Evolutionary conservation across 2,329 filamentous ascomycete genomes (phyloP).

Genomic region (Thielaviopsis cerberus): DNA sequence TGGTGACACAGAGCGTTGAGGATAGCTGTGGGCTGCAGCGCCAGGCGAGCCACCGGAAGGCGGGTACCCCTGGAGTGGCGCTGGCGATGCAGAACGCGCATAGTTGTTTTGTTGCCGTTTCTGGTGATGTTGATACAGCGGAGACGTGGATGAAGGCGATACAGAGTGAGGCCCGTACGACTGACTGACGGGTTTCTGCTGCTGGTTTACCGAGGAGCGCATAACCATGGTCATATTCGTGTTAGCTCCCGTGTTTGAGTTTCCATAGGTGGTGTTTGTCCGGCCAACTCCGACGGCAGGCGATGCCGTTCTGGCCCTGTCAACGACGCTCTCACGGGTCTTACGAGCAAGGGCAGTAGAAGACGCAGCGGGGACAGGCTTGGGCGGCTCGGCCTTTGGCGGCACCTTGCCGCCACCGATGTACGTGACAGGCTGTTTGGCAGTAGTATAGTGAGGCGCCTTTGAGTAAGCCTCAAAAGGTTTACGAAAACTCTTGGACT

Average conservation of each 20-base stretch:
- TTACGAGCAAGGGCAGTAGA: slow-evolving; percentile 6
- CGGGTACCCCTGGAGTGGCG: slow-evolving; percentile 1
- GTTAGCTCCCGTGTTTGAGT: not conserved
- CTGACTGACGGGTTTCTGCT: not conserved
- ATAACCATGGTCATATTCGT: slow-evolving; percentile 4
- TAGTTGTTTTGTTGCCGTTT: not conserved
- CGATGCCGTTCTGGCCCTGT: slow-evolving; percentile 3
- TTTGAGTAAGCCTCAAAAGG: slow-evolving; percentile 50
- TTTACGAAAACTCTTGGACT: slow-evolving; percentile 45
- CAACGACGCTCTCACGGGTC: slow-evolving; percentile 4
- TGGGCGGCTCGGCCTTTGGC: slow-evolving; percentile 15
- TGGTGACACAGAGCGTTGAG: slow-evolving; percentile 15
- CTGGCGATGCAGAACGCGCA: slow-evolving; percentile 4
- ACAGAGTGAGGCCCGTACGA: slow-evolving; percentile 9
- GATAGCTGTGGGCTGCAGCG: not conserved
- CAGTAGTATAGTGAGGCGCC: slow-evolving; percentile 46
- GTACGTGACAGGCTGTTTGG: slow-evolving; percentile 41
- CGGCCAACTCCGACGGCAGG: slow-evolving; percentile 2
- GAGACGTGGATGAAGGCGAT: slow-evolving; percentile 8
- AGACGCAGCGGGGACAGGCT: not conserved
- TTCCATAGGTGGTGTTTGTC: slow-evolving; percentile 8
- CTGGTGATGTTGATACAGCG: not conserved
- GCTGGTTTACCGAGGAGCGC: slow-evolving; percentile 1
- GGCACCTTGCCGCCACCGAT: slow-evolving; percentile 24
- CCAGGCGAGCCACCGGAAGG: not conserved